Base-by-base conservation (phyloP, 192 early-diverging fungal genomes). In the Cetraspora pellucida region DNA sequence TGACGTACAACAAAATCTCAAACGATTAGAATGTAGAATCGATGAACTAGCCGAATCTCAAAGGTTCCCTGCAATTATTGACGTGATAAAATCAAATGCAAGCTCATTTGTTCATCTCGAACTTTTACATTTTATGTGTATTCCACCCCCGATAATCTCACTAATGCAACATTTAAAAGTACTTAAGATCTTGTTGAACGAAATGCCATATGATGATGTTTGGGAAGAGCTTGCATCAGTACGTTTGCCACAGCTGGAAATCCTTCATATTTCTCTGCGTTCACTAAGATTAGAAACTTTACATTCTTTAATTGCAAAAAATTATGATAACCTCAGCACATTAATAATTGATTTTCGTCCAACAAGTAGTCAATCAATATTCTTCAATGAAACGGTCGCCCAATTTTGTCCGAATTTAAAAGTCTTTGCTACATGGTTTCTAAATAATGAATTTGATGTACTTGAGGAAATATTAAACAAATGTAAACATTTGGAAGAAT, bases 341-440 rank as follows among this genome's bases (percentile, higher is more conserved):
- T n/a, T 55, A n/a, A 55, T 55, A 55, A 21, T 55, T 55, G 52
- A 55, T 16, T 55, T n/a, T 55, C 13, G 17, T 6, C 52, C 52
- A n/a, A 21, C 16, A 16, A 21, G 17, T 19, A 21, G n/a, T 55
- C 52, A 55, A 16, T 55, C 52, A 17, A 6, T 55, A 0, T n/a
- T 21, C 14, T 21, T 55, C 17, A 55, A 55, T 55, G 52, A 14
- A 55, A 55, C 52, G 2, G n/a, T 55, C n/a, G 52, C n/a, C 6
- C 52, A 55, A 55, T 55, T n/a, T 55, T 55, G 52, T 55, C 52
- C 52, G 17, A 55, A 55, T 6, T 21, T 55, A 55, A 55, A 55
- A 19, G 16, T 55, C 13, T 55, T 55, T 16, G 52, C 52, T 55
- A 55, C 52, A 0, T 55, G 52, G 52, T 55, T 55, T 55, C 7